phyloP scores from a whole-genome alignment of 2,329 filamentous ascomycete genomes.

The Bipolaris victoriae region DNA sequence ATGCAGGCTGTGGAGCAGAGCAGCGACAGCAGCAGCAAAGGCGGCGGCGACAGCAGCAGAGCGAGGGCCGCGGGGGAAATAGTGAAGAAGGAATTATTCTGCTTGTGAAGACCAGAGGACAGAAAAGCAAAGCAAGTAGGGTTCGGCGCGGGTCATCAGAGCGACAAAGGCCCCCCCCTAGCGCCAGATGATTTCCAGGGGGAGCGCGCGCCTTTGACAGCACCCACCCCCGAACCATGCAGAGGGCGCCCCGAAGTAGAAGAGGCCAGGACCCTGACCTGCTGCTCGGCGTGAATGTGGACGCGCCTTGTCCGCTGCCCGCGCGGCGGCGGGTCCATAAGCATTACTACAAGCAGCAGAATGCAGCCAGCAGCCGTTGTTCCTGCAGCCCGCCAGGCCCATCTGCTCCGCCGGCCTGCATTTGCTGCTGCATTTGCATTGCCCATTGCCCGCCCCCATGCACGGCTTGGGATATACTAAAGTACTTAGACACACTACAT shows the following conservation, averaged over 20 bases:
- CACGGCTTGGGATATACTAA: no score
- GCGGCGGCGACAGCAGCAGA: background rate
- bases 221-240: constrained; percentile 11
- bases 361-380: background rate
- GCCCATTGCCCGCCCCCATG: background rate
- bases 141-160: constrained; percentile 9
- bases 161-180: constrained; percentile 20
- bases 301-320: constrained; percentile 2
- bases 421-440: no score
- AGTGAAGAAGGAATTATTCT: constrained; percentile 17
- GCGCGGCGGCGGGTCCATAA: constrained; percentile 1
- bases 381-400: background rate
- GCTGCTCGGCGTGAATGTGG: background rate
- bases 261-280: constrained; percentile 2
- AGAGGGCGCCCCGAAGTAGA: background rate
- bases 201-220: constrained; percentile 6
- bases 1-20: background rate
- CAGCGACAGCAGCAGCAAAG: background rate
- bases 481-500: no score
- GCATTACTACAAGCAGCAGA: background rate
- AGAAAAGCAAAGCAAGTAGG: constrained; percentile 2
- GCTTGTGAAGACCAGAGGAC: constrained; percentile 12
- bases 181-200: constrained; percentile 16
- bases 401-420: background rate
- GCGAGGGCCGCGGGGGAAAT: constrained; percentile 1